Conservation (phyloP, 2,329 filamentous ascomycete species). For the Colletotrichum abscissum region DNA sequence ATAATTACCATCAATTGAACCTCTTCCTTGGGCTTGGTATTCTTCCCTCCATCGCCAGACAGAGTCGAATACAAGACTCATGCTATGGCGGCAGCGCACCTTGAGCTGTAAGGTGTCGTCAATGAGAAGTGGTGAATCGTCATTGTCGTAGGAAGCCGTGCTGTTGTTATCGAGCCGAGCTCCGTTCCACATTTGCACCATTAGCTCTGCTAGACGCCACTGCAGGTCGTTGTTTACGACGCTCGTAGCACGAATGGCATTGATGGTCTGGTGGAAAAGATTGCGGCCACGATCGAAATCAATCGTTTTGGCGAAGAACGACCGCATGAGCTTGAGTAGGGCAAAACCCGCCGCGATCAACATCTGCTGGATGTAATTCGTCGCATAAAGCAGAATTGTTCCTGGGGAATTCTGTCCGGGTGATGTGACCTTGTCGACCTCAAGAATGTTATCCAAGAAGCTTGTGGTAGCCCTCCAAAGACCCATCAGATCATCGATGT, state of each 20-base stretch:
- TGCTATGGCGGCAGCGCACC: conserved; percentile 85
- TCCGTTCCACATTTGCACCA: conserved; percentile 88
- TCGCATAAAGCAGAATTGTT: conserved; percentile 72
- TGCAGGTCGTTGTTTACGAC: conserved; percentile 83
- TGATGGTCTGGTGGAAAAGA: conserved; percentile 78
- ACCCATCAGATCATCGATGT: conserved; percentile 79
- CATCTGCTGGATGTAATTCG: conserved; percentile 87
- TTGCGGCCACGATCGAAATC: conserved; percentile 75
- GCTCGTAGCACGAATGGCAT: conserved; percentile 77
- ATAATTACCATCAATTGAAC: conserved; percentile 75
- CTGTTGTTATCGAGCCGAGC: conserved; percentile 63
- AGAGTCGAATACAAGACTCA: conserved; percentile 86
- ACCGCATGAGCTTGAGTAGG: conserved; percentile 81
- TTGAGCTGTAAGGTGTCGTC: conserved; percentile 83
- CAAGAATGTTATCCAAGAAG: conserved; percentile 75
- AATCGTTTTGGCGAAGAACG: conserved; percentile 79
- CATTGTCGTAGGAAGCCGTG: conserved; percentile 57
- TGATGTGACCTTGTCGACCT: conserved; percentile 61
- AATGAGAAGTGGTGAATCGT: conserved; percentile 61
- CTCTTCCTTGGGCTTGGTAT: conserved; percentile 77
- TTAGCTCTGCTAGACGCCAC: conserved; percentile 83
- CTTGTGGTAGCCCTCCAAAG: conserved; percentile 78
- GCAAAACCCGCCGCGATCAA: conserved; percentile 84
- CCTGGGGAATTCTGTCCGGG: conserved; percentile 58
- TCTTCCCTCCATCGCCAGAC: conserved; percentile 89